A percentile compares a stretch with the other conserved stretches of the same genome.
phyloP scores from a whole-genome alignment of 106 monocot genomes.

The Dendrobium chrysotoxum region DNA sequence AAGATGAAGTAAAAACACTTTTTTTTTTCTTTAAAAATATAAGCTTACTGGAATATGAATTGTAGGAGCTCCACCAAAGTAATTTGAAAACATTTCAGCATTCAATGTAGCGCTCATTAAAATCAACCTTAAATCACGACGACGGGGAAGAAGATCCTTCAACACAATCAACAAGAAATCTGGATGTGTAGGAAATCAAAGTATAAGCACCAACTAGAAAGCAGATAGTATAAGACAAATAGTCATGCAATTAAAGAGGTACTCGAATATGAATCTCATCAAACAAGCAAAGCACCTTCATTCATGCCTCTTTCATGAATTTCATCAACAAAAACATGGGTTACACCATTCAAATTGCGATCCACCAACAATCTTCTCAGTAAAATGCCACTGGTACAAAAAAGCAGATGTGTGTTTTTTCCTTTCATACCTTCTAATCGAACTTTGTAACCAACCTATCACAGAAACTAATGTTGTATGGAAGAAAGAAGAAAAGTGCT shows the following conservation, averaged over 20 bases:
- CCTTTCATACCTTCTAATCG: conserved; percentile 98
- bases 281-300: conserved; percentile 63
- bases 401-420: conserved; percentile 98
- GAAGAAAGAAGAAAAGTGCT: conserved; percentile 25
- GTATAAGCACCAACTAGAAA: background rate
- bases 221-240: background rate
- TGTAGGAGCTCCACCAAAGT: conserved; percentile 88
- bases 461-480: conserved; percentile 48
- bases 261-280: background rate
- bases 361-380: conserved; percentile 90
- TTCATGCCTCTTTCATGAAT: conserved; percentile 99
- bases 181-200: conserved; percentile 24
- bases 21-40: background rate
- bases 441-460: conserved; percentile 98
- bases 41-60: conserved; percentile 92
- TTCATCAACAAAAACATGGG: conserved; percentile 99
- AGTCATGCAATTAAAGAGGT: background rate
- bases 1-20: background rate
- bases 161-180: conserved; percentile 96
- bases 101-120: conserved; percentile 99
- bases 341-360: conserved; percentile 82
- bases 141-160: conserved; percentile 86
- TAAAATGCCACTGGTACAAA: conserved; percentile 99
- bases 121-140: conserved; percentile 87
- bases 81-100: conserved; percentile 95